Evolutionary conservation across 192 early-diverging fungal genomes (phyloP).

Genomic region (Oehlia diaphana): DNA sequence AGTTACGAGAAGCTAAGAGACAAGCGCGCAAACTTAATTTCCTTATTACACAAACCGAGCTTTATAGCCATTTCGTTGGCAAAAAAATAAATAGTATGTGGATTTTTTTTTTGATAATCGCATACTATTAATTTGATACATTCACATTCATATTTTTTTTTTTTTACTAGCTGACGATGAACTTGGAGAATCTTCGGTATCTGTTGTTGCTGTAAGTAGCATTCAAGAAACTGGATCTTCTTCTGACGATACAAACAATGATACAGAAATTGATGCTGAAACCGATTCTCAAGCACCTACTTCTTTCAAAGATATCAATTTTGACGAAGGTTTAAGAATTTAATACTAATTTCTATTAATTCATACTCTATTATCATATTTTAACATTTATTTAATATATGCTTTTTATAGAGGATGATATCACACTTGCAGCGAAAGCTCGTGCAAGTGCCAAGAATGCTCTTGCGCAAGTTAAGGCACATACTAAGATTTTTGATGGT

Average conservation of each 20-base stretch:
- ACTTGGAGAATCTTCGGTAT: conserved; percentile 30
- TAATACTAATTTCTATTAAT: background rate
- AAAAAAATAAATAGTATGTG: conserved; percentile 65
- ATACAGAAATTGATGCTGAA: conserved; percentile 22
- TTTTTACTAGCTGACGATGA: background rate
- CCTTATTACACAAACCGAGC: conserved; percentile 88
- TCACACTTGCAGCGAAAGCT: conserved; percentile 65
- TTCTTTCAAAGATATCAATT: conserved; percentile 65
- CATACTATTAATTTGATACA: background rate
- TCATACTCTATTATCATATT: background rate
- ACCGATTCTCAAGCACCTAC: background rate
- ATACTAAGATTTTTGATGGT: conserved; percentile 72
- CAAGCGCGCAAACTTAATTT: conserved; percentile 92
- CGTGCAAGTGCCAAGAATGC: conserved; percentile 75
- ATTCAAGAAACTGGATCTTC: conserved; percentile 27
- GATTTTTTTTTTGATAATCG: background rate
- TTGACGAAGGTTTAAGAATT: conserved; percentile 55
- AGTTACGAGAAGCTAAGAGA: conserved; percentile 74
- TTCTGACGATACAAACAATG: background rate
- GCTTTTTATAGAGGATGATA: conserved; percentile 62
- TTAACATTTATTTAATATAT: background rate
- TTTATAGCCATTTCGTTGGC: conserved; percentile 91
- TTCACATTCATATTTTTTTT: background rate
- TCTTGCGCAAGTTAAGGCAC: conserved; percentile 64
- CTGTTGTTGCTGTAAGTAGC: conserved; percentile 32